Conservation (phyloP, 2,329 filamentous ascomycete species). For the Penicillium brasilianum region DNA sequence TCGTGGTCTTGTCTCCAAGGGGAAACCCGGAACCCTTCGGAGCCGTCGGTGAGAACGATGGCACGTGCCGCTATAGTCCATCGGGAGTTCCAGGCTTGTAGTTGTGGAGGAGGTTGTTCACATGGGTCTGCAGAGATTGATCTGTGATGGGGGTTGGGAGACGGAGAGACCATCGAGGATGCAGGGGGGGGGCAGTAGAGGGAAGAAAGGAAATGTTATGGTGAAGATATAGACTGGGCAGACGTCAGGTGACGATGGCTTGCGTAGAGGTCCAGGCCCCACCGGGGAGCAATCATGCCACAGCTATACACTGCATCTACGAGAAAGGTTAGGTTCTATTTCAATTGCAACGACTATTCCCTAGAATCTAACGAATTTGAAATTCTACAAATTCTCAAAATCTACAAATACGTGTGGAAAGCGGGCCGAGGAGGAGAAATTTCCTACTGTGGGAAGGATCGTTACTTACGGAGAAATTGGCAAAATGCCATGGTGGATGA, state of each 20-base stretch:
- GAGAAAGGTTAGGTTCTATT: background rate
- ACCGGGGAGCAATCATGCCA: background rate
- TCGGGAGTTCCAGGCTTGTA: constrained; percentile 19
- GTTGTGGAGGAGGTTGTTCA: constrained; percentile 13
- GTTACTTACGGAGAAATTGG: too few species aligned
- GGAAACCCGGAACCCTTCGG: constrained; percentile 29
- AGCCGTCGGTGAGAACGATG: constrained; percentile 22
- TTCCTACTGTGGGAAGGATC: too few species aligned
- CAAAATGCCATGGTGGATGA: too few species aligned
- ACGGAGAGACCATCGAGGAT: background rate
- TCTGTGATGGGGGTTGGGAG: background rate
- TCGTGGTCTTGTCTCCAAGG: constrained; percentile 18
- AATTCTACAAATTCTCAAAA: too few species aligned
- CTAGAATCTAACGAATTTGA: too few species aligned
- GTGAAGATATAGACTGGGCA: background rate
- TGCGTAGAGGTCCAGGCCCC: background rate
- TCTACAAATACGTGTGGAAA: too few species aligned
- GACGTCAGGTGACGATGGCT: background rate
- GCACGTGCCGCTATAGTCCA: constrained; percentile 19
- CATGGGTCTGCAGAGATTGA: constrained; percentile 10
- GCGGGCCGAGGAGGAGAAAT: too few species aligned
- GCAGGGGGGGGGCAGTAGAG: background rate
- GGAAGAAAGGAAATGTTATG: background rate
- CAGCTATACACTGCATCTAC: background rate
- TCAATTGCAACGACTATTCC: too few species aligned